phyloP scores from a whole-genome alignment of 2,329 filamentous ascomycete species.

The Botrytis paeoniae region DNA sequence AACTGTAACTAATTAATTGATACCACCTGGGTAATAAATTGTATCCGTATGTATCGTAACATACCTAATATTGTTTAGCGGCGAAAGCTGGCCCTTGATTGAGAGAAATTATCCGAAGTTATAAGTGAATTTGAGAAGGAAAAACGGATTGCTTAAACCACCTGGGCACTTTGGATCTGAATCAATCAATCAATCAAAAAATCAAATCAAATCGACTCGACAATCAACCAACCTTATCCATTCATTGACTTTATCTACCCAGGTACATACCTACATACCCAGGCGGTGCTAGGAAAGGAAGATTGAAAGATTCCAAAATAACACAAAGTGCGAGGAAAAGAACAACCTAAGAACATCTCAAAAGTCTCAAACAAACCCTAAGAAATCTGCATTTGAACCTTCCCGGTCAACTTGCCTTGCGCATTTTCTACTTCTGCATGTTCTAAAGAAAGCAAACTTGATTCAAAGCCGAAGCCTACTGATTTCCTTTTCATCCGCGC shows the following conservation, averaged over 20 bases:
- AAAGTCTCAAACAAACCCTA: background rate
- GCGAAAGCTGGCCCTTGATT: background rate
- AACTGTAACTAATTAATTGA: background rate
- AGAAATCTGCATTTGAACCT: background rate
- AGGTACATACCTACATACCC: background rate
- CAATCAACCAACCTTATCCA: background rate
- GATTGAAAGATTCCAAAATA: background rate
- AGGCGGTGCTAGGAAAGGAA: background rate
- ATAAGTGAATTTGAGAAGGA: background rate
- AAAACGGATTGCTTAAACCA: background rate
- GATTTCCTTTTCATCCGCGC: background rate
- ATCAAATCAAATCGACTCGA: background rate
- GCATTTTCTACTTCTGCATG: background rate
- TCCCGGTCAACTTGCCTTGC: background rate
- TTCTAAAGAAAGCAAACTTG: background rate
- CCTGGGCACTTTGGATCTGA: background rate
- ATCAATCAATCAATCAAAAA: background rate
- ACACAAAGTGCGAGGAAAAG: background rate
- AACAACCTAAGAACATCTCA: slow-evolving; percentile 1
- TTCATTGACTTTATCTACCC: background rate
- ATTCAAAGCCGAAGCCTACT: background rate
- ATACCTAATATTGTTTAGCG: background rate
- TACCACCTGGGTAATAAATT: background rate
- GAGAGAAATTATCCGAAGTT: background rate
- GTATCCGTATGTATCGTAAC: background rate